phyloP scores from a whole-genome alignment of 306 rosid species.

The Pueraria montana region DNA sequence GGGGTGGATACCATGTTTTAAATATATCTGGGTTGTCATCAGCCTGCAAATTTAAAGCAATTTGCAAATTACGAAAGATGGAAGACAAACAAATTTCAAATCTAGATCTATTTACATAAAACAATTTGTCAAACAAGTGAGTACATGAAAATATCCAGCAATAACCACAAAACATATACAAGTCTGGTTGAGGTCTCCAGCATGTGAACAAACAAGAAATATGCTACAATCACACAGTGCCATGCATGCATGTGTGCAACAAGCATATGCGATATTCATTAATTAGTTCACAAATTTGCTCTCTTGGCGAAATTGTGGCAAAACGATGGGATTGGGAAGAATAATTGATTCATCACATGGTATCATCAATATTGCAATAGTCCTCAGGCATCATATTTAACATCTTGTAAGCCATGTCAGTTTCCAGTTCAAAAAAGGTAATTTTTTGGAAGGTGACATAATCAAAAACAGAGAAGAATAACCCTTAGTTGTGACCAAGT shows the following conservation, averaged over 20 bases:
- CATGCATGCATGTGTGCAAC: constrained; percentile 26
- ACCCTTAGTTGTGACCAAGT: background rate
- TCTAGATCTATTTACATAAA: constrained; percentile 18
- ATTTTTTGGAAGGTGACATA: constrained; percentile 16
- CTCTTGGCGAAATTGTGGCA: background rate
- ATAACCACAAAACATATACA: constrained; percentile 32
- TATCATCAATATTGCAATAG: constrained; percentile 22
- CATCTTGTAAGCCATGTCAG: background rate
- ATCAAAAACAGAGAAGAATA: constrained; percentile 20
- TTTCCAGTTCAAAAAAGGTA: constrained; percentile 22
- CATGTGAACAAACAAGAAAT: constrained; percentile 18
- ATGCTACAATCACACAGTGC: constrained; percentile 14
- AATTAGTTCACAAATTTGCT: constrained; percentile 11
- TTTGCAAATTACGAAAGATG: constrained; percentile 30
- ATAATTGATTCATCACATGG: constrained; percentile 18
- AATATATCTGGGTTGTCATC: constrained; percentile 78
- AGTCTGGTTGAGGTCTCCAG: constrained; percentile 26
- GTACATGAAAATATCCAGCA: constrained; percentile 31
- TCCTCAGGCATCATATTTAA: constrained; percentile 30
- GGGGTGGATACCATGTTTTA: constrained; percentile 93
- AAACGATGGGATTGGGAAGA: constrained; percentile 22
- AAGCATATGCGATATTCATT: constrained; percentile 22
- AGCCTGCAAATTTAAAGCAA: constrained; percentile 62
- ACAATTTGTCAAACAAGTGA: constrained; percentile 12
- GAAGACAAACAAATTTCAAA: background rate